A percentile compares a stretch with the other conserved stretches of the same genome.
Evolutionary conservation across 148 eudicot species (phyloP).

Genomic region (Rhododendron kiyosumense): DNA sequence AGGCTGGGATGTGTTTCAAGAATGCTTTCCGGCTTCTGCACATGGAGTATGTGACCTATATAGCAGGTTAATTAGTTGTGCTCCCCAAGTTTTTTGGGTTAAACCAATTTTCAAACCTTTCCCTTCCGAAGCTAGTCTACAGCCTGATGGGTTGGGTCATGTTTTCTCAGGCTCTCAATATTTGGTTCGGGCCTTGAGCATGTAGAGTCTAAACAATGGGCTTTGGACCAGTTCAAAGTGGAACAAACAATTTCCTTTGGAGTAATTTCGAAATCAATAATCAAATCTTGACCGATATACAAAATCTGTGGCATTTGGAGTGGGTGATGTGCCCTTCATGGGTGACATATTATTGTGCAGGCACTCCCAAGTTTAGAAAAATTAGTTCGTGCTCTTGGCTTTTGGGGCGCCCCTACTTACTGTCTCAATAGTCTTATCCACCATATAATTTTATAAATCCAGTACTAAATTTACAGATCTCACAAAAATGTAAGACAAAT

Average conservation of each 20-base stretch:
- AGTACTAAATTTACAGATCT: too few species aligned
- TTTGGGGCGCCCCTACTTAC: too few species aligned
- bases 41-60: too few species aligned
- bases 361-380: too few species aligned
- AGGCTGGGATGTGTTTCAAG: too few species aligned
- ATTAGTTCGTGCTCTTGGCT: too few species aligned
- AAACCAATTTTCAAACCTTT: background rate
- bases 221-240: background rate
- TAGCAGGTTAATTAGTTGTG: background rate
- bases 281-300: background rate
- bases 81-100: background rate
- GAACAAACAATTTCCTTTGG: background rate
- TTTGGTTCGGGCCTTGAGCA: background rate
- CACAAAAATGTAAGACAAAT: too few species aligned
- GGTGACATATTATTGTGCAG: background rate
- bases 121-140: background rate
- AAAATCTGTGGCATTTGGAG: background rate
- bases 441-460: too few species aligned
- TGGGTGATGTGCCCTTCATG: background rate
- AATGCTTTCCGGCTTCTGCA: too few species aligned
- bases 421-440: too few species aligned
- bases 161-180: background rate
- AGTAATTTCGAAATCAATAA: background rate
- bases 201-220: background rate
- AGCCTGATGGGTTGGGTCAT: background rate